These are phyloP conservation scores for Microcyclospora tardicrescens DNA, from an alignment of 2,329 filamentous ascomycete species.

Conservation along the genomic window DNA sequence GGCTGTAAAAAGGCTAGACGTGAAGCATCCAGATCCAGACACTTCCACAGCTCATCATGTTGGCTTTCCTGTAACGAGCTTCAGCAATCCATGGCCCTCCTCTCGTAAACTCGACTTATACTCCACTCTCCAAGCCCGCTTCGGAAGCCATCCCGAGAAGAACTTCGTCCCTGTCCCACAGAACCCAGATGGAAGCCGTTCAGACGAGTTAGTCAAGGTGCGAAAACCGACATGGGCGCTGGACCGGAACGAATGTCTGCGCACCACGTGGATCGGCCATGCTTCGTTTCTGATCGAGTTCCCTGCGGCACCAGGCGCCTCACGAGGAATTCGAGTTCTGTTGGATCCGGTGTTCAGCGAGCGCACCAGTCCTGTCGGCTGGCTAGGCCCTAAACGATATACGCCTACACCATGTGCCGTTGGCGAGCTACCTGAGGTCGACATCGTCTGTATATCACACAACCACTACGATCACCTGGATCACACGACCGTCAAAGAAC, in stretches of 20 bases:
- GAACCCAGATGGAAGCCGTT: conserved; percentile 17
- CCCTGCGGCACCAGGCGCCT: conserved; percentile 14
- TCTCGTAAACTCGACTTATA: conserved; percentile 14
- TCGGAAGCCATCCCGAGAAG: conserved; percentile 24
- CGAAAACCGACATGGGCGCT: conserved; percentile 29
- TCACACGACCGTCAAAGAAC: conserved; percentile 29
- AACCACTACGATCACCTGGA: conserved; percentile 47
- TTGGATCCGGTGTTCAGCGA: conserved; percentile 43
- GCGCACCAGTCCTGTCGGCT: conserved; percentile 34
- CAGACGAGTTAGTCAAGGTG: conserved; percentile 30
- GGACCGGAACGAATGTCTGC: conserved; percentile 19
- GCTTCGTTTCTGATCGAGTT: conserved; percentile 38
- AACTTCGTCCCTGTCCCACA: conserved; percentile 36
- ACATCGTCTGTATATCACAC: conserved; percentile 41
- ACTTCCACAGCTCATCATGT: conserved; percentile 27
- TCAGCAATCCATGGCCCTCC: conserved; percentile 40
- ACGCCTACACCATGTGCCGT: conserved; percentile 38
- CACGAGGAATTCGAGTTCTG: conserved; percentile 33
- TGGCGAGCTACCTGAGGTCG: conserved; percentile 38
- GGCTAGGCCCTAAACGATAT: conserved; percentile 39
- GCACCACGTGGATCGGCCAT: conserved; percentile 41
- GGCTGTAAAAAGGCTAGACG: no score
- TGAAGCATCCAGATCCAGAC: conserved; percentile 5
- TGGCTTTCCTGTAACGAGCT: conserved; percentile 31
- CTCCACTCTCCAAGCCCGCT: conserved; percentile 24